Evolutionary conservation across 768 basidiomycete species (phyloP).

Genomic region (Phaeolepiota aurea): DNA sequence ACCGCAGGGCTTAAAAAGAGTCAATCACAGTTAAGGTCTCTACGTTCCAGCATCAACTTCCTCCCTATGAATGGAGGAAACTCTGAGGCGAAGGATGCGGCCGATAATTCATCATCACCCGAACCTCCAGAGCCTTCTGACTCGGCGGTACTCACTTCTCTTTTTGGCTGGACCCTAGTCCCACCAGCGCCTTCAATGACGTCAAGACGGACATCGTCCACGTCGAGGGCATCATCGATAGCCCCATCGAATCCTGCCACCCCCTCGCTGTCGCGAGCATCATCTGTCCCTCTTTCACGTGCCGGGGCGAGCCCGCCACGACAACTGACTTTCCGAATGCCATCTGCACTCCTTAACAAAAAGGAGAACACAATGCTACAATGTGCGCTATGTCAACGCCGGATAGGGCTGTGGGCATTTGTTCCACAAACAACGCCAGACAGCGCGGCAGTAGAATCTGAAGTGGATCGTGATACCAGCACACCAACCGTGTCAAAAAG

Average conservation of each 20-base stretch:
- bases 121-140: conserved; percentile 21
- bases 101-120: neutral
- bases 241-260: conserved; percentile 18
- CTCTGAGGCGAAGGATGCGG: neutral
- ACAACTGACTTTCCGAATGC: conserved; percentile 18
- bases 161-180: conserved; percentile 44
- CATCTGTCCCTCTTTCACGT: conserved; percentile 19
- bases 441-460: conserved; percentile 1
- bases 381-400: conserved; percentile 68
- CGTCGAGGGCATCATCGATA: conserved; percentile 21
- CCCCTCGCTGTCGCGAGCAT: conserved; percentile 24
- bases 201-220: conserved; percentile 18
- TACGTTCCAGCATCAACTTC: conserved; percentile 36
- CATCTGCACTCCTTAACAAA: conserved; percentile 17
- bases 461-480: conserved; percentile 7
- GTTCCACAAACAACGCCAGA: conserved; percentile 15
- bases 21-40: conserved; percentile 42
- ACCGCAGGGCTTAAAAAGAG: conserved; percentile 45
- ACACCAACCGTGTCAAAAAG: conserved; percentile 16
- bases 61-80: neutral
- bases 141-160: conserved; percentile 32
- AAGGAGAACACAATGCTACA: conserved; percentile 48
- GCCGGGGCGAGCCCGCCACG: conserved; percentile 4
- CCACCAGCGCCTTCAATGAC: conserved; percentile 23
- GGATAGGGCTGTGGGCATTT: conserved; percentile 76